Evolutionary conservation across 202 grass and related monocot genomes (phyloP).

Genomic region (Carex arenaria): DNA sequence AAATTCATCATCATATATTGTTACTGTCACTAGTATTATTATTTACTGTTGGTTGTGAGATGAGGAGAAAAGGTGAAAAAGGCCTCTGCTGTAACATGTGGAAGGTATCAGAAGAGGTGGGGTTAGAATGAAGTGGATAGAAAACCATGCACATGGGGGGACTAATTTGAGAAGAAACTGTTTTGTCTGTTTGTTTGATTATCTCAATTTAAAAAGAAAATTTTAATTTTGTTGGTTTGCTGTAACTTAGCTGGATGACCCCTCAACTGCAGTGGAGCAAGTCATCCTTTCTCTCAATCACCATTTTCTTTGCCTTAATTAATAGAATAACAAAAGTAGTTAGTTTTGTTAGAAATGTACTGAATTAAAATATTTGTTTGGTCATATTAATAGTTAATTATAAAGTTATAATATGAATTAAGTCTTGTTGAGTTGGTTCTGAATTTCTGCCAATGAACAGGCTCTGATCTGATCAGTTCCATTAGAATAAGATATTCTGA

Average conservation of each 20-base stretch:
- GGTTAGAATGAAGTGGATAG: background rate
- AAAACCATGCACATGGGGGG: background rate
- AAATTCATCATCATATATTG: too few relatives aligned
- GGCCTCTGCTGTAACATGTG: background rate
- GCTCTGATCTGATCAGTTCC: too few relatives aligned
- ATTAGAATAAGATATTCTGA: too few relatives aligned
- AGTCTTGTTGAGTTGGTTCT: too few relatives aligned
- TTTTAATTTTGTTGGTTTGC: background rate
- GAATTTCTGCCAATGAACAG: too few relatives aligned
- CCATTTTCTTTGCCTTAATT: background rate
- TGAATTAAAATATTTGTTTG: too few relatives aligned
- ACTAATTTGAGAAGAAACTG: background rate
- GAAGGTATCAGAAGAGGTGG: background rate
- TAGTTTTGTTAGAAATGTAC: too few relatives aligned
- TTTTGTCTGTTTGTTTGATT: background rate
- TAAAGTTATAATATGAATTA: too few relatives aligned
- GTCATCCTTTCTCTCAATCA: background rate
- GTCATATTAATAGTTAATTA: too few relatives aligned
- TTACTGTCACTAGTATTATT: too few relatives aligned
- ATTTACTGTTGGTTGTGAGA: background rate
- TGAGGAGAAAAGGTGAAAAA: background rate
- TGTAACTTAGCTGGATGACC: conserved; percentile 4
- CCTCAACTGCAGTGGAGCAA: background rate
- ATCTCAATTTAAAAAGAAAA: background rate
- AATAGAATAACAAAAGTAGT: background rate